phyloP scores from a whole-genome alignment of 2,329 filamentous ascomycete genomes.

The Byssothecium circinans region DNA sequence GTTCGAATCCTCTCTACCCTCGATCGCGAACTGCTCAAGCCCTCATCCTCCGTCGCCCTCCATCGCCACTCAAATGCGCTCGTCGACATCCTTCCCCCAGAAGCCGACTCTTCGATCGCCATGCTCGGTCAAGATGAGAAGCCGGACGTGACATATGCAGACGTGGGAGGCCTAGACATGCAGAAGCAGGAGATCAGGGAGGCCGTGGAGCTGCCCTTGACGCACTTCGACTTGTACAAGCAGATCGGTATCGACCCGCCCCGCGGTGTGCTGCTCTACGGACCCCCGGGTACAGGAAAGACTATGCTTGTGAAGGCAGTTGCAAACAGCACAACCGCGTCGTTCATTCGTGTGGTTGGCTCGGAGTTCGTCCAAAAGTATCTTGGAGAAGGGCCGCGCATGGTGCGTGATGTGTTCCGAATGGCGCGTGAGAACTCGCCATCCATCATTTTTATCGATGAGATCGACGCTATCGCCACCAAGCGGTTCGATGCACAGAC shows the following conservation, averaged over 20 bases:
- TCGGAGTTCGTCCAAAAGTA: constrained; percentile 99
- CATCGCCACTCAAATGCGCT: constrained; percentile 98
- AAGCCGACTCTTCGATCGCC: constrained; percentile 97
- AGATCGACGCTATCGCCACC: constrained; percentile 97
- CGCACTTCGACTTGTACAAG: constrained; percentile 97
- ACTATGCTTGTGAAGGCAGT: constrained; percentile 98
- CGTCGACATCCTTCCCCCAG: constrained; percentile 97
- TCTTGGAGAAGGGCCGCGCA: constrained; percentile 92
- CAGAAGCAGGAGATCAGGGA: constrained; percentile 99
- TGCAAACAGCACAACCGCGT: constrained; percentile 96
- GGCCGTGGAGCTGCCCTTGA: constrained; percentile 93
- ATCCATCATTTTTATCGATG: constrained; percentile 99
- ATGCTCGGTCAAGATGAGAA: constrained; percentile 98
- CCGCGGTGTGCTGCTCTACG: constrained; percentile 92
- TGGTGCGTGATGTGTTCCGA: constrained; percentile 98
- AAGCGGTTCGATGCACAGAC: constrained; percentile 99
- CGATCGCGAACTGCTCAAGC: constrained; percentile 96
- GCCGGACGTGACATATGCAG: constrained; percentile 95
- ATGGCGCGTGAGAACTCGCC: constrained; percentile 99
- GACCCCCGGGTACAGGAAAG: constrained; percentile 93
- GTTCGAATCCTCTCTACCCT: constrained; percentile 97
- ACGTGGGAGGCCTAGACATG: constrained; percentile 98
- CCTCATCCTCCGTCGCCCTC: constrained; percentile 93
- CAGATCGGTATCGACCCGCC: constrained; percentile 99
- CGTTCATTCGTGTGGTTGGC: constrained; percentile 96